These are phyloP conservation scores for Stemphylium vesicarium DNA, from an alignment of 2,329 filamentous ascomycete species.

Conservation along the genomic window DNA sequence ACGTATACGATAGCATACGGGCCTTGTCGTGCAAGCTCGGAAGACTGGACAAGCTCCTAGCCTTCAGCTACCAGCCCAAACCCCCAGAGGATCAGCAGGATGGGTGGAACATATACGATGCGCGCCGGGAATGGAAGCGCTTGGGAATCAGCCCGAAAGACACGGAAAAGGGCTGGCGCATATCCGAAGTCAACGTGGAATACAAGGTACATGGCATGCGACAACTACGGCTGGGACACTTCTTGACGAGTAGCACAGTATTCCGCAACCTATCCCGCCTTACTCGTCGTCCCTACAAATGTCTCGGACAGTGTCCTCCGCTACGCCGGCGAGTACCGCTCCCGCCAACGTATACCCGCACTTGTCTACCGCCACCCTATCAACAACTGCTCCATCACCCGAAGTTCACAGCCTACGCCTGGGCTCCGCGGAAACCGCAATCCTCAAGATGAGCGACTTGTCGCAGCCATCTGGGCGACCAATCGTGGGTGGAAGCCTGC, in stretches of 20 bases:
- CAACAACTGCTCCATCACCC: constrained; percentile 95
- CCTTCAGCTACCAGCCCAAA: constrained; percentile 82
- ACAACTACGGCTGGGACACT: not conserved
- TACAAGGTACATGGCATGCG: constrained; percentile 62
- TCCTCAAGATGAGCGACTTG: constrained; percentile 92
- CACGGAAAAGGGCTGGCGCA: constrained; percentile 82
- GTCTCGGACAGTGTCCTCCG: constrained; percentile 98
- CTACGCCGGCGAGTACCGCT: constrained; percentile 88
- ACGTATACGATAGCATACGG: constrained; percentile 87
- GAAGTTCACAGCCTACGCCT: constrained; percentile 89
- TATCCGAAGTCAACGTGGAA: constrained; percentile 87
- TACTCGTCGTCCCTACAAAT: constrained; percentile 81
- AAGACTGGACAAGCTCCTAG: constrained; percentile 86
- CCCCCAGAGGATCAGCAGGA: constrained; percentile 75
- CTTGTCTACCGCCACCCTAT: constrained; percentile 94
- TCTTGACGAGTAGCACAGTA: constrained; percentile 58
- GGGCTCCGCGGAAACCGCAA: constrained; percentile 88
- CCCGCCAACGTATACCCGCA: constrained; percentile 84
- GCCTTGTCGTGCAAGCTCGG: constrained; percentile 80
- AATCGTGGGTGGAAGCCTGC: constrained; percentile 46
- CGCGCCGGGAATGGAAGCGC: constrained; percentile 81
- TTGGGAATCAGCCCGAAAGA: constrained; percentile 86
- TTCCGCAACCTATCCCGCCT: constrained; percentile 87
- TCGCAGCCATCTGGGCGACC: constrained; percentile 89
- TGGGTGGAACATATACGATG: constrained; percentile 86